Percentiles rank a stretch among this genome's conserved stretches.
phyloP scores from a whole-genome alignment of 148 eudicot genomes.

The Cornus suecica region DNA sequence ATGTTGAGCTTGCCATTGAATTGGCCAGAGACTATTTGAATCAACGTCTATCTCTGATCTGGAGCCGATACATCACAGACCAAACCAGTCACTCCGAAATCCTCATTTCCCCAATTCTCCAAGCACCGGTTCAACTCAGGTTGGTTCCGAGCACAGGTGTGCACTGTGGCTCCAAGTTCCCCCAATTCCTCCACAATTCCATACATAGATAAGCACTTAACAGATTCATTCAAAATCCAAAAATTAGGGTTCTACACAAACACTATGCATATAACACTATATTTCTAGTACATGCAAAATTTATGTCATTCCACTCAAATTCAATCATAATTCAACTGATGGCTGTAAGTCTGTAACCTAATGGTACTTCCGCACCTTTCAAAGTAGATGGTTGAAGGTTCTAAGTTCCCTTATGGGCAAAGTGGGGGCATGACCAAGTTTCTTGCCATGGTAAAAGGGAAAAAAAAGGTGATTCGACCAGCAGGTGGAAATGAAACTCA shows the following conservation, averaged over 20 bases:
- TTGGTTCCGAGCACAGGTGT: conserved; percentile 63
- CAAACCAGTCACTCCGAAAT: conserved; percentile 50
- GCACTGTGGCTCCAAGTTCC: conserved; percentile 63
- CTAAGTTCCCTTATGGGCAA: no score
- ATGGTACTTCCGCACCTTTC: no score
- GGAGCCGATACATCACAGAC: conserved; percentile 57
- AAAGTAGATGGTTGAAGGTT: no score
- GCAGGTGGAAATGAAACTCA: background rate
- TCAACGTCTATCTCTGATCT: conserved; percentile 41
- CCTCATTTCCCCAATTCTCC: conserved; percentile 48
- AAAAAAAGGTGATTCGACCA: no score
- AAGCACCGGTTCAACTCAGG: conserved; percentile 43
- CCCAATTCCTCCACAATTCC: conserved; percentile 68
- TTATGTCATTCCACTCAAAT: background rate
- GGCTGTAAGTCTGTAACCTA: no score
- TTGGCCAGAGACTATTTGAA: conserved; percentile 35
- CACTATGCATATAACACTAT: background rate
- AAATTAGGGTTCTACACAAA: conserved; percentile 6
- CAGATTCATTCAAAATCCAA: background rate
- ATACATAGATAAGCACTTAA: conserved; percentile 22
- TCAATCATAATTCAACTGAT: no score
- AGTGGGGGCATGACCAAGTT: no score
- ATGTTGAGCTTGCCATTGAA: conserved; percentile 67
- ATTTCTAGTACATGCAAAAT: background rate
- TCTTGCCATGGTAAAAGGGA: no score